Percentiles rank a stretch among this genome's conserved stretches.
phyloP scores from a whole-genome alignment of 1,284 basidiomycete genomes.

The Kwoniella shivajii region DNA sequence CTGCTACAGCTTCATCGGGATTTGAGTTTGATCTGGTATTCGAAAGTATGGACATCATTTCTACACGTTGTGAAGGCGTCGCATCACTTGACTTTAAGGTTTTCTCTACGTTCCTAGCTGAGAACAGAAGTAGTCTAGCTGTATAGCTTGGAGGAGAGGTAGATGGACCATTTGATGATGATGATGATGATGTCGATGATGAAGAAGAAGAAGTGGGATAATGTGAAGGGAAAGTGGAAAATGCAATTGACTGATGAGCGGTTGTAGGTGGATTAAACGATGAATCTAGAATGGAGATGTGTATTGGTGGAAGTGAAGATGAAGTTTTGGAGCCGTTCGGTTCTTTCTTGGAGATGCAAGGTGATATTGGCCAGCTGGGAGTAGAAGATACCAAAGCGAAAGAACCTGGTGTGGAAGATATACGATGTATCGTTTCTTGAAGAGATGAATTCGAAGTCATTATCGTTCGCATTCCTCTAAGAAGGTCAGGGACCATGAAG shows the following conservation, averaged over 20 bases:
- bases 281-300: conserved; percentile 73
- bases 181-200: background rate
- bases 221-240: conserved; percentile 35
- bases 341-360: background rate
- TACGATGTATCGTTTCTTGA: conserved; percentile 8
- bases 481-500: too few species aligned
- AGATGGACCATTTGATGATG: background rate
- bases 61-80: conserved; percentile 69
- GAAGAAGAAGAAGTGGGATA: conserved; percentile 34
- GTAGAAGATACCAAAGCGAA: conserved; percentile 13
- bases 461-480: conserved; percentile 4
- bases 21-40: conserved; percentile 20
- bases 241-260: conserved; percentile 80
- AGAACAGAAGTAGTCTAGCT: conserved; percentile 78
- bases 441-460: background rate
- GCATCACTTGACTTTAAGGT: conserved; percentile 68
- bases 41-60: conserved; percentile 77
- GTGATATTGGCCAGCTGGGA: conserved; percentile 7
- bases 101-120: conserved; percentile 90
- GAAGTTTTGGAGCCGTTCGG: background rate
- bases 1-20: conserved; percentile 64
- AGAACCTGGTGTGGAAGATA: conserved; percentile 11
- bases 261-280: conserved; percentile 92
- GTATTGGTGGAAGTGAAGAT: conserved; percentile 13
- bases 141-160: conserved; percentile 60